These are phyloP conservation scores for Chaetoceros muelleri DNA, from an alignment of 108 stramenopile species.

Conservation along the genomic window DNA sequence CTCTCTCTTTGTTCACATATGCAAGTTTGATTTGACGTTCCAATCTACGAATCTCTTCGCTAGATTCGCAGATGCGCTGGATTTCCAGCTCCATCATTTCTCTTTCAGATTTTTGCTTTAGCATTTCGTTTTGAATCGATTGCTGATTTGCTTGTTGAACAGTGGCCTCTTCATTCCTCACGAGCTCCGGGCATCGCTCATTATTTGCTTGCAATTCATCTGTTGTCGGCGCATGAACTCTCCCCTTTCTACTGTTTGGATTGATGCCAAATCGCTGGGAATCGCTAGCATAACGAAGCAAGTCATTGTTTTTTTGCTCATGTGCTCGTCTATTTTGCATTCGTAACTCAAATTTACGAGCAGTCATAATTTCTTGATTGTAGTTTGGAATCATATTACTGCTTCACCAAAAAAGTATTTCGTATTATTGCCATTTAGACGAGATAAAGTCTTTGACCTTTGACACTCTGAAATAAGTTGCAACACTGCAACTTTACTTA, in stretches of 20 bases:
- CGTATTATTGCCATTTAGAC: neutral
- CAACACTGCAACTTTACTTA: neutral
- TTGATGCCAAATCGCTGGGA: neutral
- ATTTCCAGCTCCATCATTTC: conserved; percentile 46
- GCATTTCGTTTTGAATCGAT: conserved; percentile 24
- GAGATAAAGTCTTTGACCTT: neutral
- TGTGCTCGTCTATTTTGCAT: neutral
- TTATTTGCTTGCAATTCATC: conserved; percentile 19
- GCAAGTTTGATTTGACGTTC: conserved; percentile 49
- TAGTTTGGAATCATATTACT: neutral
- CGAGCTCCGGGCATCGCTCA: conserved; percentile 16
- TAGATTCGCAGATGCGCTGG: conserved; percentile 48
- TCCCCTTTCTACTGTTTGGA: neutral
- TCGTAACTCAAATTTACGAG: neutral
- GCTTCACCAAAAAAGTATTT: neutral
- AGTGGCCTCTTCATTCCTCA: conserved; percentile 23
- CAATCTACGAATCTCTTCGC: conserved; percentile 52
- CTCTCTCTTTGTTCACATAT: conserved; percentile 64
- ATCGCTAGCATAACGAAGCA: neutral
- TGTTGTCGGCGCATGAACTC: neutral
- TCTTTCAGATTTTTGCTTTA: conserved; percentile 29
- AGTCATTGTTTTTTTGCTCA: neutral
- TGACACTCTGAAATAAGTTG: no score
- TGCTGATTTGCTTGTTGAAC: conserved; percentile 27
- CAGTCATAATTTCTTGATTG: neutral